Evolutionary conservation across 2,329 filamentous ascomycete genomes (phyloP).

Genomic region (Fusarium albidum): DNA sequence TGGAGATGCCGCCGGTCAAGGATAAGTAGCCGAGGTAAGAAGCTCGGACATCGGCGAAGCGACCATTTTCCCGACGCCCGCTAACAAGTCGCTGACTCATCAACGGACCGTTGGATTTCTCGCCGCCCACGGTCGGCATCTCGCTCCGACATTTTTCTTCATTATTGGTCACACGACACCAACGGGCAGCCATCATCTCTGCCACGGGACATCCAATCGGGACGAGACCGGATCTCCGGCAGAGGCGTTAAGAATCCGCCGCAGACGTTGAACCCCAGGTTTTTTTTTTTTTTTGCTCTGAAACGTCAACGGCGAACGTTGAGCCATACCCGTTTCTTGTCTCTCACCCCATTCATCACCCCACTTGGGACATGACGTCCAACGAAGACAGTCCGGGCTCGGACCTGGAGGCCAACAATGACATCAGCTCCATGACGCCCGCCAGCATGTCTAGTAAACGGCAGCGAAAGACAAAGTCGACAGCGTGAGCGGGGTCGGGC

Average conservation of each 20-base stretch:
- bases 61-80: not conserved
- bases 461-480: conserved; percentile 38
- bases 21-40: conserved; percentile 16
- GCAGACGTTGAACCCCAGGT: conserved; percentile 1
- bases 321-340: too few species aligned
- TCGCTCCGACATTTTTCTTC: not conserved
- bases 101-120: conserved; percentile 17
- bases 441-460: conserved; percentile 18
- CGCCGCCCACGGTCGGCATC: conserved; percentile 23
- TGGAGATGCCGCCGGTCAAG: conserved; percentile 18
- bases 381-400: conserved; percentile 26
- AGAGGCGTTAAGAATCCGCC: conserved; percentile 4
- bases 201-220: conserved; percentile 21
- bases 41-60: conserved; percentile 6
- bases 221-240: conserved; percentile 13
- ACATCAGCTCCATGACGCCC: conserved; percentile 18
- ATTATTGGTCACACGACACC: conserved; percentile 31
- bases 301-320: too few species aligned
- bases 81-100: conserved; percentile 29
- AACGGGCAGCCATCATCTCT: not conserved
- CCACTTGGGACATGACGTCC: conserved; percentile 22
- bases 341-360: too few species aligned
- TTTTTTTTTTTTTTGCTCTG: too few species aligned
- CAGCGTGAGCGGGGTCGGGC: conserved; percentile 37
- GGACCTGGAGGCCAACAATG: conserved; percentile 31